Base-by-base conservation (phyloP, 345 rosid species). In the Clarkia xantiana region DNA sequence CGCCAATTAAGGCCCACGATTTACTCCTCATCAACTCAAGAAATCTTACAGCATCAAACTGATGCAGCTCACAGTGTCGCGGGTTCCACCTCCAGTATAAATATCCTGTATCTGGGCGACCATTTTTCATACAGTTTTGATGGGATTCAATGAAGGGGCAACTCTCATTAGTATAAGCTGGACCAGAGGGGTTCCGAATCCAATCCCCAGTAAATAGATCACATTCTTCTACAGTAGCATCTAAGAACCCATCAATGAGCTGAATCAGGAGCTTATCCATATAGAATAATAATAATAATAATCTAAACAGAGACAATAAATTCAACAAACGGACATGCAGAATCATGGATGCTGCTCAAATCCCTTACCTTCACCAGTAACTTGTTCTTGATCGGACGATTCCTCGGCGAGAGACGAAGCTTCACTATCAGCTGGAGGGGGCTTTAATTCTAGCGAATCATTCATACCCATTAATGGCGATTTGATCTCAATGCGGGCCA, bases 41-140 rank as follows among this genome's bases (percentile, higher is more conserved):
- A 67, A 89, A 80, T 42, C 61, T 76, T 36, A 45, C 48, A 41
- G 87, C 76, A 64, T 81, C 74, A 23, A 91, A 91, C 3, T 62
- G 75, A 54, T 88, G 86, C 66, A 91, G 66, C 59, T 72, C 52
- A 52, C 98, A 91, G 16, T 76, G 69, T 40, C 68, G 71, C 1
- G 98, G 98, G 9, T 69, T 76, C 98, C 98, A 90, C 65, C 67
- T 78, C 96, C 96, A 90, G 60, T 77, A 77, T 40, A 90, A 61
- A 72, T 81, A 86, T 15, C 76, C 86, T 10, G 69, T 49, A 75
- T 86, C 94, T 23, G 89, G 82, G 41, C 98, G 56, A 22, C 98
- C 96, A 59, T 91, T 91, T 62, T 72, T 75, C 80, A 91, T 71
- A 60, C 98, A 91, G 54, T 91, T 79, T 63, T 91, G 96, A 65